A percentile compares a stretch with the other conserved stretches of the same genome.
Evolutionary conservation across 208 protist genomes (phyloP).

Genomic region (Borovskyia barvae): DNA sequence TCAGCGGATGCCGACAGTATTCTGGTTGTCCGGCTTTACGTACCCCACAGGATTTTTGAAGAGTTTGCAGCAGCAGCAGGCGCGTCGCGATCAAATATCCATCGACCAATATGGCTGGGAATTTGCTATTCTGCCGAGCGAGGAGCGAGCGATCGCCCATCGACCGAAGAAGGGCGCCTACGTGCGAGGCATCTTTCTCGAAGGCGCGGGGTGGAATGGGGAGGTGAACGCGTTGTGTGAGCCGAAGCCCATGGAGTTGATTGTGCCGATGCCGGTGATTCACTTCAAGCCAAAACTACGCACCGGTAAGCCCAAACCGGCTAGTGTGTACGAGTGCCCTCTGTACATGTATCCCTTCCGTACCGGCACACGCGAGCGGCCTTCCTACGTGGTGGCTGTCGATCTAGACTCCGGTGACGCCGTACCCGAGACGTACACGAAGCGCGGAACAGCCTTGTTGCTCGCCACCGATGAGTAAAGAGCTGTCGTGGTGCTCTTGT

Average conservation of each 20-base stretch:
- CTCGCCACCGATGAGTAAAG: slow-evolving; percentile 93
- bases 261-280: slow-evolving; percentile 97
- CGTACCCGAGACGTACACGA: slow-evolving; percentile 95
- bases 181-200: slow-evolving; percentile 95
- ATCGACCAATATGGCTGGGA: slow-evolving; percentile 98
- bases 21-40: slow-evolving; percentile 98
- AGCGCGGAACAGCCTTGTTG: slow-evolving; percentile 96
- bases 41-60: slow-evolving; percentile 99
- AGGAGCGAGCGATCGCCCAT: slow-evolving; percentile 91
- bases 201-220: slow-evolving; percentile 96
- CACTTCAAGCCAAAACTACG: slow-evolving; percentile 97
- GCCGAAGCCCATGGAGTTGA: slow-evolving; percentile 96
- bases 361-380: slow-evolving; percentile 95
- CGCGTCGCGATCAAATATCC: slow-evolving; percentile 87
- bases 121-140: slow-evolving; percentile 91
- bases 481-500: too few relatives aligned
- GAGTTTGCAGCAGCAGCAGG: slow-evolving; percentile 95
- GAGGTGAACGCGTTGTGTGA: slow-evolving; percentile 92
- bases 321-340: slow-evolving; percentile 93
- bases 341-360: slow-evolving; percentile 98
- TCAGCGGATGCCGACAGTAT: slow-evolving; percentile 92
- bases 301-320: slow-evolving; percentile 65
- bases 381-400: slow-evolving; percentile 95
- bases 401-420: slow-evolving; percentile 92
- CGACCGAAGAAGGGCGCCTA: slow-evolving; percentile 95